Evolutionary conservation across 495 filamentous ascomycete genomes (phyloP), one percentile per base, ranked within the genome.

Genomic region (Talaromyces adpressus): DNA sequence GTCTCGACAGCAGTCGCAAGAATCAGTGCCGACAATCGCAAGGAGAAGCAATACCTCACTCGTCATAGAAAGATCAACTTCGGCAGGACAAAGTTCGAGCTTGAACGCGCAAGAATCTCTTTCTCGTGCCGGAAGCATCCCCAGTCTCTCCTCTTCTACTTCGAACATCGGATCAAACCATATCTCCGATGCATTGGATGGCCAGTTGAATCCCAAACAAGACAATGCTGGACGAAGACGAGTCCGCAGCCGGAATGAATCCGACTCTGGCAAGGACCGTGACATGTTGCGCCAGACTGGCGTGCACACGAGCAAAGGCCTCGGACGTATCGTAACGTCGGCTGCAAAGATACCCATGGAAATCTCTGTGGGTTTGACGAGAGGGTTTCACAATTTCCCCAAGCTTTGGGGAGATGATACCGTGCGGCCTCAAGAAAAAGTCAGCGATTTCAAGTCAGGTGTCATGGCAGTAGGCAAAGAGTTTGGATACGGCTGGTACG

Each of bases 341-440:
- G 77, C 89, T 41, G 75, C 78, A 9, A 85, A 88, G 45, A 20
- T 88, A 1, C 91, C 91, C 0, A 87, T 91, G 76, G 91, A 97
- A 65, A 84, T 94, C 62, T 87, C 90, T 9, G 75, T 94, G 39
- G 87, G 85, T 16, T 69, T 95, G 3, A 85, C 91, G 0, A 89
- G 87, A 71, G 92, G 92, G 11, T 95, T 96, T 66, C 89, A 95
- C 71, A 96, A 95, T 69, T 86, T 85, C 1, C 91, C 91, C 0
- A 88, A 84, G 62, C 72, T 95, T 1, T 94, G 93, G 64, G 85
- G 91, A 47, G 90, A 92, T 66, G 81, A 86, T 6, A 91, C 82
- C 51, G 86, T 96, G 1, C 51, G 51, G 2, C 51, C 25, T 27
- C 51, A 54, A 29, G 51, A 54, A 14, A 54, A 29, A 54, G 25